Base-by-base conservation (phyloP, 192 early-diverging fungal genomes). In the Coemansia sp. region DNA sequence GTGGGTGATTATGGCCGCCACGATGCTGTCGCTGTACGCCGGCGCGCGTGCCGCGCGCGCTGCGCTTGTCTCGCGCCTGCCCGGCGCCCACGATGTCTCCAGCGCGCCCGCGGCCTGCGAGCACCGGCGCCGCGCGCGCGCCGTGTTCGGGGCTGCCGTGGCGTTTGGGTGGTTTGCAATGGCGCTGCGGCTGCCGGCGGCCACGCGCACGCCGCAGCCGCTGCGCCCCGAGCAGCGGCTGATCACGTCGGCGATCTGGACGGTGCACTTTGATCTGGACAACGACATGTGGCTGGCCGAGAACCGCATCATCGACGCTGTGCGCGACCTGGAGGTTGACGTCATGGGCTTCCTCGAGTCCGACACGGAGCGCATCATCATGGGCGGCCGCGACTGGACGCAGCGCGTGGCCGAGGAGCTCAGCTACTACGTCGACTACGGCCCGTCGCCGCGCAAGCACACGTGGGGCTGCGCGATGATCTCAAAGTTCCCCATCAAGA, bases 381-480 rank as follows among this genome's bases (percentile, higher is more conserved):
- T 90, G 89, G 90, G 90, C 60, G 88, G 88, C 56, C 88, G 90
- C 58, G 90, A 92, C 67, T 85, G 85, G 81, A 84, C 87, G 27
- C 90, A 92, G 80, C 87, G 81, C 56, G 76, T 92, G 60, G 82
- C 82, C 33, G 90, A 92, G 62, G 86, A 89, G 57, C 81, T 92
- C 5, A 81, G 83, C 49, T 87, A 86, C 69, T 90, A 92, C 65
- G 74, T 86, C 19, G 90, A 92, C 74, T 92, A 89, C 69, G 90
- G 90, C 14, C 90, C 90, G 45, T 86, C 88, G n/a, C 86, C 89
- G 8, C 86, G 85, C 62, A 90, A 92, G 77, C 90, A 92, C 77
- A 92, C 90, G 23, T 92, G 90, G 90, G 90, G 90, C 7, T 92
- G 90, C 60, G 75, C 86, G 3, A 86, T 92, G 84, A 84, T 92